Base-by-base conservation (phyloP, 768 basidiomycete species). In the Suillus spraguei region DNA sequence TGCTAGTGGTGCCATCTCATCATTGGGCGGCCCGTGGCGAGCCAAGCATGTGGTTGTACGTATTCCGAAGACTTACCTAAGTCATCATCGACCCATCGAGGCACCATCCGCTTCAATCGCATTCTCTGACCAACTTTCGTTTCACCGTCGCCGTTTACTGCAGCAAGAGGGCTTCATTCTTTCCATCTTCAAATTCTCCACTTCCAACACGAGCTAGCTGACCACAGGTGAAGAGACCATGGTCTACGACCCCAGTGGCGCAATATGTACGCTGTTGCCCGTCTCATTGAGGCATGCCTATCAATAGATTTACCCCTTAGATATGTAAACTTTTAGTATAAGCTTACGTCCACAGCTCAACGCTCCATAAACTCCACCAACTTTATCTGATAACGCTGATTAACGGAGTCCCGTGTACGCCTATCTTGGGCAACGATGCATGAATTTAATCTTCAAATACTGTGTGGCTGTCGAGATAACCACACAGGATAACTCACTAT, bases 31-130 rank as follows among this genome's bases (percentile, higher is more conserved):
- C n/a, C n/a, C n/a, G n/a, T 7, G n/a, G n/a, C n/a, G n/a, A 55
- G 13, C 33, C 33, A 36, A 46, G 5, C 20, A 28, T 38, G 28
- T 28, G 22, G 46, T 1, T 22, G 36, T 56, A 56, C 55, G 55
- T 58, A 28, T 58, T 20, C 56, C 56, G 39, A 28, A 17, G 16
- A 36, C 22, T 38, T 16, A 55, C 47, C 24, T 49, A 49, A 49
- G 8, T 50, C 32, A 33, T n/a, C 36, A 3, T 35, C n/a, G 13
- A 16, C 14, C 14, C 53, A 16, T 38, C 54, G 22, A 36, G 55
- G 55, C 24, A 58, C 38, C 24, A 28, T 32, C 56, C 56, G 56
- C 16, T 58, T 38, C 56, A 58, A 41, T 58, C 39, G 55, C 55
- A 8, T 9, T 9, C 28, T 28, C 28, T 28, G 28, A 28, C 28